These are phyloP conservation scores for Strigomonas galati DNA, from an alignment of 208 protist genomes.

Conservation along the genomic window DNA sequence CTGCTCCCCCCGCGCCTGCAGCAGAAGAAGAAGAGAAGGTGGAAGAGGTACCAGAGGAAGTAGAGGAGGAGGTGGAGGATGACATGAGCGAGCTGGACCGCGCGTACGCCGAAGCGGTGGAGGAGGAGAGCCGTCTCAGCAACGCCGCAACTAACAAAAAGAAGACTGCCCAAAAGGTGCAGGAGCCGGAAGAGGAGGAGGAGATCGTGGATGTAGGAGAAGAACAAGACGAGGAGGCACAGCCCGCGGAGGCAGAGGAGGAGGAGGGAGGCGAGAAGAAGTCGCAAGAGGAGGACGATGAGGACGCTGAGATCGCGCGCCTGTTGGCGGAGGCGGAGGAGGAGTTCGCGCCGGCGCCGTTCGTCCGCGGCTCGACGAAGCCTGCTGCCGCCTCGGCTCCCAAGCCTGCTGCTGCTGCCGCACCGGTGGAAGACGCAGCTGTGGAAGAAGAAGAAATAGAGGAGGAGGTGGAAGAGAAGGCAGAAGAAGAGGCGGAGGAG, in stretches of 20 bases:
- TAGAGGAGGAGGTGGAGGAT: constrained; percentile 17
- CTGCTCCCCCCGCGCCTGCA: constrained; percentile 11
- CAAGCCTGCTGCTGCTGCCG: constrained; percentile 18
- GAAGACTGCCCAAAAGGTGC: neutral
- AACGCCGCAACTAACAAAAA: neutral
- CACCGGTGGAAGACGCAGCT: constrained; percentile 4
- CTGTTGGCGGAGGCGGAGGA: constrained; percentile 33
- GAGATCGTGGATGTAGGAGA: neutral
- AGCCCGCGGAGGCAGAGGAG: constrained; percentile 11
- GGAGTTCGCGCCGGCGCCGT: constrained; percentile 25
- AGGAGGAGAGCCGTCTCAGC: constrained; percentile 1
- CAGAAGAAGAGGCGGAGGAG: constrained; percentile 13
- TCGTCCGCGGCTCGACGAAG: neutral
- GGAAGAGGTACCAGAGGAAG: constrained; percentile 15
- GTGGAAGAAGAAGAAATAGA: constrained; percentile 14
- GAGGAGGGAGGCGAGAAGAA: constrained; percentile 5
- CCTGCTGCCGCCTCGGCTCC: no score
- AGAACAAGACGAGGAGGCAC: constrained; percentile 12
- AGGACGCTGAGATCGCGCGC: constrained; percentile 19
- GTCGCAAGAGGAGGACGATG: constrained; percentile 1
- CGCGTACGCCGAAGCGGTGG: constrained; percentile 2
- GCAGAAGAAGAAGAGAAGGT: constrained; percentile 13
- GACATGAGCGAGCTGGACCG: neutral
- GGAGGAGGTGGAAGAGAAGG: constrained; percentile 31
- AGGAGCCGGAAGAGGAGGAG: constrained; percentile 15